Conservation (phyloP, 495 filamentous ascomycete genomes). For the Penicillium cosmopolitanum region DNA sequence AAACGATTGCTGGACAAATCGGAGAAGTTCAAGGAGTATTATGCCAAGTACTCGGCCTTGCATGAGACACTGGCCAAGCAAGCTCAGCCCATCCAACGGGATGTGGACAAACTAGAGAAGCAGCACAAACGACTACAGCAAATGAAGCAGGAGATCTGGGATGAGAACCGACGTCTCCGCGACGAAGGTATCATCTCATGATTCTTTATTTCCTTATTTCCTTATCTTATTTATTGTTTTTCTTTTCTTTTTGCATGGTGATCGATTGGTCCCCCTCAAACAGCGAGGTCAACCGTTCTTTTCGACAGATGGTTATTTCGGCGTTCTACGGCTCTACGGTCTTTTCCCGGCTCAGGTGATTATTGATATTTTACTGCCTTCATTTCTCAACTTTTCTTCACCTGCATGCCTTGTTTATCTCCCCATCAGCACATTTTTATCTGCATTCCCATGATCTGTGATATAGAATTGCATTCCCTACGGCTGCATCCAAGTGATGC, state of each 20-base stretch:
- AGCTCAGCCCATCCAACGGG: constrained; percentile 55
- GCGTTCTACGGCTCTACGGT: constrained; percentile 17
- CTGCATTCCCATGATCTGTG: constrained; percentile 13
- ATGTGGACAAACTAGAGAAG: constrained; percentile 59
- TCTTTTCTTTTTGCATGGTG: constrained; percentile 22
- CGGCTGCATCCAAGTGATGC: background rate
- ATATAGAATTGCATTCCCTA: constrained; percentile 18
- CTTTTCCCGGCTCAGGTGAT: constrained; percentile 15
- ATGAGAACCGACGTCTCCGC: constrained; percentile 41
- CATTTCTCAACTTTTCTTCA: constrained; percentile 1
- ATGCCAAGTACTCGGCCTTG: constrained; percentile 64
- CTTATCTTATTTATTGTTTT: constrained; percentile 6
- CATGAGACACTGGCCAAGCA: constrained; percentile 60
- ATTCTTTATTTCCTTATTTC: constrained; percentile 16
- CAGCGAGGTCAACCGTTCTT: background rate
- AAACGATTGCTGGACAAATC: constrained; percentile 57
- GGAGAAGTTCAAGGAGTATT: constrained; percentile 62
- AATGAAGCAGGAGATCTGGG: constrained; percentile 72
- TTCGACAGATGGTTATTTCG: constrained; percentile 15
- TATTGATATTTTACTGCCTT: constrained; percentile 9
- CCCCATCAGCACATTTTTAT: constrained; percentile 7
- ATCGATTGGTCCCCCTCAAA: constrained; percentile 1
- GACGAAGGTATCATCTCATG: constrained; percentile 22
- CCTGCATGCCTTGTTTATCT: constrained; percentile 2
- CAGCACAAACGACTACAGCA: constrained; percentile 62